Percentiles rank a stretch among this genome's conserved stretches.
phyloP scores from a whole-genome alignment of 805 yeast genomes.

The Kodamaea fukazawae region DNA sequence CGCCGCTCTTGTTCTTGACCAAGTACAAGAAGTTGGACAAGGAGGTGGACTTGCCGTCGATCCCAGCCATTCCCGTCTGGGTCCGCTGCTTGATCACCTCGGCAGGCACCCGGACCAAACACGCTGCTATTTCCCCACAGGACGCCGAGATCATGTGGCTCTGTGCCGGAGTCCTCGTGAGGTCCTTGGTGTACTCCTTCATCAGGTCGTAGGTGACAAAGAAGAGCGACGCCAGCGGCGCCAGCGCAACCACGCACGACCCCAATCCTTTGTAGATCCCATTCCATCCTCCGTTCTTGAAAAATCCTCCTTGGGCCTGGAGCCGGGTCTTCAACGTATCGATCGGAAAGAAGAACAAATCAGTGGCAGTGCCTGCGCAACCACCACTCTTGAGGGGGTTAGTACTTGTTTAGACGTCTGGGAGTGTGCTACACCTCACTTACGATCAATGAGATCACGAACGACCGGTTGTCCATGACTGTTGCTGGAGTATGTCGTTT shows the following conservation, averaged over 20 bases:
- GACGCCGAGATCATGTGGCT: conserved; percentile 89
- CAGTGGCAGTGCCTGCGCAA: conserved; percentile 95
- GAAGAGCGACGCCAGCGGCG: conserved; percentile 61
- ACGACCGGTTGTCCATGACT: conserved; percentile 28
- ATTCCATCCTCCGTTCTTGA: conserved; percentile 85
- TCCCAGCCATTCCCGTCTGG: conserved; percentile 49
- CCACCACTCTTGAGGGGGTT: conserved; percentile 63
- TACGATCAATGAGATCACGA: conserved; percentile 33
- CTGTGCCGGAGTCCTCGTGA: conserved; percentile 23
- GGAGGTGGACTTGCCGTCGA: conserved; percentile 50
- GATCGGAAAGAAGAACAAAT: conserved; percentile 90
- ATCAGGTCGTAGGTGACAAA: conserved; percentile 76
- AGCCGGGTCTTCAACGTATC: conserved; percentile 92
- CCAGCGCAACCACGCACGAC: conserved; percentile 89
- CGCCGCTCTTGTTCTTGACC: conserved; percentile 64
- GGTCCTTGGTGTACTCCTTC: conserved; percentile 46
- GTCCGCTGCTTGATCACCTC: conserved; percentile 95
- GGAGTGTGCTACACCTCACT: conserved; percentile 12
- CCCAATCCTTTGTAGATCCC: conserved; percentile 94
- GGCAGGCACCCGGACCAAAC: conserved; percentile 92
- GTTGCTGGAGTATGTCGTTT: neutral
- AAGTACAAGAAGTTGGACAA: conserved; percentile 63
- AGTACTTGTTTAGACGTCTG: conserved; percentile 4
- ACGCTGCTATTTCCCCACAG: conserved; percentile 88
- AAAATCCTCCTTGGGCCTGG: conserved; percentile 95